Conservation (phyloP, 2,329 filamentous ascomycete species). For the Arthrinium puccinioides region DNA sequence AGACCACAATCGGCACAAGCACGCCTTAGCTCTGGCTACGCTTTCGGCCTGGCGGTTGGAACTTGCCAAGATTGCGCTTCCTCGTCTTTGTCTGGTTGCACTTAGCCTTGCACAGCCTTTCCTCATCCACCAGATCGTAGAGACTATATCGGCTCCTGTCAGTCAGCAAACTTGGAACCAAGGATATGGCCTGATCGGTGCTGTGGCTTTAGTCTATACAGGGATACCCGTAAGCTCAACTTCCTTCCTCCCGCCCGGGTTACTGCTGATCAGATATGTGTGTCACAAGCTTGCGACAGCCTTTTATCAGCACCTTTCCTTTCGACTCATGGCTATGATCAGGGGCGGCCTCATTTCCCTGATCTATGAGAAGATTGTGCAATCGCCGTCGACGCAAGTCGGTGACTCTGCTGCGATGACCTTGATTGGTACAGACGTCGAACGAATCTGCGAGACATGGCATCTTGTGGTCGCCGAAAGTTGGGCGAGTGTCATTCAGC, state of each 20-base stretch:
- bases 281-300: constrained; percentile 2
- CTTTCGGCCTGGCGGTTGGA: not conserved
- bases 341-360: constrained; percentile 1
- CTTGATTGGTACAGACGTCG: constrained; percentile 5
- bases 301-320: constrained; percentile 3
- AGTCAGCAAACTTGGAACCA: not conserved
- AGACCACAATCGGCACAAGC: not conserved
- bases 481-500: constrained; percentile 3
- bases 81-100: not conserved
- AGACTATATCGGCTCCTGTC: not conserved
- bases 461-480: constrained; percentile 3
- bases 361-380: constrained; percentile 4
- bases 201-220: constrained; percentile 4
- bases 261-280: constrained; percentile 4
- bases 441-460: constrained; percentile 3
- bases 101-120: not conserved
- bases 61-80: not conserved
- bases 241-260: constrained; percentile 1
- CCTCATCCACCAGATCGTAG: not conserved
- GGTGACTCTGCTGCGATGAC: constrained; percentile 6
- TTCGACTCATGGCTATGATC: constrained; percentile 6
- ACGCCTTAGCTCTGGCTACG: not conserved
- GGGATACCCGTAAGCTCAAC: constrained; percentile 3
- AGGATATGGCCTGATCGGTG: constrained; percentile 3
- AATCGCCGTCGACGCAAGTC: not conserved